phyloP scores from a whole-genome alignment of 2,329 filamentous ascomycete genomes.

The Mycogone perniciosa region DNA sequence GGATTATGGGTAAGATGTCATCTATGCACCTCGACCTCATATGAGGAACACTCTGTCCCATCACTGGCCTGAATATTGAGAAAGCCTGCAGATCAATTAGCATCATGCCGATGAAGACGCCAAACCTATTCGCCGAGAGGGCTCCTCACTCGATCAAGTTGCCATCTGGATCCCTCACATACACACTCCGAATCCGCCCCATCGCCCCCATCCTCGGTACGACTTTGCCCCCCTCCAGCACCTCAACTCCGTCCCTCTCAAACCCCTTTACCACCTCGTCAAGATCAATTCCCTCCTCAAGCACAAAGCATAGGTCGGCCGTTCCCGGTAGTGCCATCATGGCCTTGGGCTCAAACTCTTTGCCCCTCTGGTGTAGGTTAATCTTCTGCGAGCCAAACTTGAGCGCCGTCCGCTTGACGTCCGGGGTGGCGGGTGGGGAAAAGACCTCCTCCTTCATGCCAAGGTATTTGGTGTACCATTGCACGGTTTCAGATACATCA shows the following conservation, averaged over 20 bases:
- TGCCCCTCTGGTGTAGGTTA: conserved; percentile 52
- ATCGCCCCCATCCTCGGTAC: conserved; percentile 51
- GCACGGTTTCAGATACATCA: conserved; percentile 40
- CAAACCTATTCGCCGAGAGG: background rate
- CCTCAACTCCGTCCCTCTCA: conserved; percentile 38
- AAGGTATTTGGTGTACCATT: conserved; percentile 49
- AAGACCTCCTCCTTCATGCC: conserved; percentile 53
- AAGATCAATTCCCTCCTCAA: conserved; percentile 39
- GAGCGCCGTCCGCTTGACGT: conserved; percentile 41
- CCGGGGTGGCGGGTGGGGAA: conserved; percentile 28
- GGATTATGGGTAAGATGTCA: too few species aligned
- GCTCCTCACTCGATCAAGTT: conserved; percentile 53
- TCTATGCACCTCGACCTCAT: too few species aligned
- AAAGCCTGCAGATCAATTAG: background rate
- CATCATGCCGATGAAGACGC: background rate
- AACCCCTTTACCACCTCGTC: conserved; percentile 38
- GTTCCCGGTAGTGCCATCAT: conserved; percentile 46
- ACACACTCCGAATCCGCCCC: conserved; percentile 50
- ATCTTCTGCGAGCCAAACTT: conserved; percentile 55
- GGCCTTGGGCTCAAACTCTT: conserved; percentile 56
- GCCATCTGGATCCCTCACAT: conserved; percentile 55
- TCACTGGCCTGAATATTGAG: background rate
- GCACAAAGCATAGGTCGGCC: conserved; percentile 54
- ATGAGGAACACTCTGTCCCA: too few species aligned
- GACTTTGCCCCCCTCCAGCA: conserved; percentile 43